Conservation (phyloP, 73 alveolate species). For the Symbiodinium pilosum region DNA sequence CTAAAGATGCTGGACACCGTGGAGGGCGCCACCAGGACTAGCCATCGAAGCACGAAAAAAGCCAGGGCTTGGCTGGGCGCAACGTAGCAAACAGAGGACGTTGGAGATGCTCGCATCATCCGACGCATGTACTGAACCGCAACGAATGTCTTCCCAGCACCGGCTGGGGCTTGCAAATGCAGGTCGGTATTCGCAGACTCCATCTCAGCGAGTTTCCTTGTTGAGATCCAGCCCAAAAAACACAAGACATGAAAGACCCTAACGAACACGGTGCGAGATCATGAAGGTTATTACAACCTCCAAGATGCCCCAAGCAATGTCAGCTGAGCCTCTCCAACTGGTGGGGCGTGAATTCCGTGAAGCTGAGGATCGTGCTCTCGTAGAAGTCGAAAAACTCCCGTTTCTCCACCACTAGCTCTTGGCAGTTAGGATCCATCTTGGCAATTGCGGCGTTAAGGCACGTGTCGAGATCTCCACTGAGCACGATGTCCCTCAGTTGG, state of each 20-base stretch:
- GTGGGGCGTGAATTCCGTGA: background rate
- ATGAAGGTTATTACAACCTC: background rate
- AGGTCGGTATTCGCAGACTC: background rate
- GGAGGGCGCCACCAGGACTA: background rate
- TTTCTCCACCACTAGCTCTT: background rate
- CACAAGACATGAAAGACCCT: background rate
- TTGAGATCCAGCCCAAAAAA: background rate
- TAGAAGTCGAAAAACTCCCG: background rate
- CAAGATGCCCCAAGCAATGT: background rate
- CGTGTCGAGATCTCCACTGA: background rate
- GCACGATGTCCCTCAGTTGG: background rate
- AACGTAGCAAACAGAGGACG: background rate
- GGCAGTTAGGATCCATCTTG: background rate
- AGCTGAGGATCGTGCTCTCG: background rate
- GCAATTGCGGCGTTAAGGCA: background rate
- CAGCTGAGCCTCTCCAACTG: background rate
- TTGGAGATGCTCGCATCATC: background rate
- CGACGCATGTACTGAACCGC: background rate
- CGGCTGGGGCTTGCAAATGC: background rate
- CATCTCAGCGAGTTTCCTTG: background rate
- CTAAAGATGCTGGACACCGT: background rate
- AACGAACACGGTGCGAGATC: background rate
- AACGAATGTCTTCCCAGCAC: background rate
- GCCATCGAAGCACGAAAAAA: background rate
- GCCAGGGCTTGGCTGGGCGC: background rate